These are phyloP conservation scores for Xylaria digitata DNA, from an alignment of 2,329 filamentous ascomycete species.

Conservation along the genomic window DNA sequence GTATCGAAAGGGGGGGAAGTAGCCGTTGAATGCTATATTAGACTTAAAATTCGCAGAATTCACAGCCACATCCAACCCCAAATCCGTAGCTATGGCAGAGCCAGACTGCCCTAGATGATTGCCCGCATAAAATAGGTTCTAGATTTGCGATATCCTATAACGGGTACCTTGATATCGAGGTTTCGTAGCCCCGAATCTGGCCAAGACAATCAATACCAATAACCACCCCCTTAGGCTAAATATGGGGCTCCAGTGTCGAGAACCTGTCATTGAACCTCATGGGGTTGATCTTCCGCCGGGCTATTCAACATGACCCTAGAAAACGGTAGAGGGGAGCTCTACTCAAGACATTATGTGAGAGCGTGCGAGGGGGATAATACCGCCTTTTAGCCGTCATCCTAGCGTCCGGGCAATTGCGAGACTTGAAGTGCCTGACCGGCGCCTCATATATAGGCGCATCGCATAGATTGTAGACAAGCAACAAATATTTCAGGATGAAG, in stretches of 20 bases:
- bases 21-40: no score
- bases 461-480: not conserved
- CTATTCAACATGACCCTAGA: conserved; percentile 7
- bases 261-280: conserved; percentile 13
- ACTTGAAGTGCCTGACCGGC: not conserved
- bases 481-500: not conserved
- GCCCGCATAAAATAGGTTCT: not conserved
- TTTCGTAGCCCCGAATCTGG: not conserved
- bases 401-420: not conserved
- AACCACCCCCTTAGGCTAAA: conserved; percentile 30
- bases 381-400: conserved; percentile 29
- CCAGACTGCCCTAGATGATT: not conserved
- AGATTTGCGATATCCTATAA: not conserved
- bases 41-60: no score
- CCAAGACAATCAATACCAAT: conserved; percentile 1
- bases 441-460: conserved; percentile 10
- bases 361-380: not conserved
- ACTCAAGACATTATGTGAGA: not conserved
- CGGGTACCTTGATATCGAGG: not conserved
- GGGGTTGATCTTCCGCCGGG: conserved; percentile 18
- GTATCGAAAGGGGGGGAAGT: no score
- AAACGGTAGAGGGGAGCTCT: not conserved
- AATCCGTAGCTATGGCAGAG: no score
- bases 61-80: no score
- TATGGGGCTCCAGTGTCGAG: conserved; percentile 3